These are phyloP conservation scores for Candida golubevii DNA, from an alignment of 805 yeast genomes.

Conservation along the genomic window DNA sequence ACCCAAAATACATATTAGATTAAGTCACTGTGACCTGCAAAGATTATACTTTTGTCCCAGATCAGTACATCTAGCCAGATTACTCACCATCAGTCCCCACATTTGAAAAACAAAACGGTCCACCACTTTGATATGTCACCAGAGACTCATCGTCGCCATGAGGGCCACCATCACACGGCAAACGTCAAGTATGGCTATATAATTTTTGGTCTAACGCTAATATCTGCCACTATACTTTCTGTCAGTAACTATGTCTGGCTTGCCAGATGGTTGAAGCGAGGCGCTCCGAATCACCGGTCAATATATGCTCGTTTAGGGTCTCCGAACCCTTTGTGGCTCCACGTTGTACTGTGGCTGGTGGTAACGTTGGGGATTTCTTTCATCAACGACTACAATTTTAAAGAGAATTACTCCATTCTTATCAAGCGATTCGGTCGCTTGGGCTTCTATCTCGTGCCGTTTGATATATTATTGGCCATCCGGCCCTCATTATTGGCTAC, in stretches of 20 bases:
- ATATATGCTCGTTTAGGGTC: slow-evolving; percentile 24
- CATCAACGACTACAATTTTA: slow-evolving; percentile 30
- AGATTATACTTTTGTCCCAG: too few relatives aligned
- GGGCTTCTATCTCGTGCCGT: slow-evolving; percentile 53
- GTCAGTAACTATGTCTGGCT: slow-evolving; percentile 29
- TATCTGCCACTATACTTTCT: slow-evolving; percentile 36
- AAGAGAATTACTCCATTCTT: slow-evolving; percentile 30
- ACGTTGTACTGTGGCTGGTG: slow-evolving; percentile 32
- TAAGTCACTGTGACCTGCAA: too few relatives aligned
- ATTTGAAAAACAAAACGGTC: too few relatives aligned
- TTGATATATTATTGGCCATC: slow-evolving; percentile 51
- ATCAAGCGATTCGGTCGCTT: slow-evolving; percentile 60
- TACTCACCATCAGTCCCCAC: too few relatives aligned
- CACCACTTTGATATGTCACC: too few relatives aligned
- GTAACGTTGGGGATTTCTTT: slow-evolving; percentile 26
- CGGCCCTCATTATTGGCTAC: slow-evolving; percentile 49
- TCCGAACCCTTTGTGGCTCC: slow-evolving; percentile 28
- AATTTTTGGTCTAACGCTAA: slow-evolving; percentile 38
- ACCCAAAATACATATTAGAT: too few relatives aligned
- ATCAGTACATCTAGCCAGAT: too few relatives aligned
- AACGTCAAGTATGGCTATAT: slow-evolving; percentile 61
- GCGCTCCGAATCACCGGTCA: slow-evolving; percentile 25
- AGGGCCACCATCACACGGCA: slow-evolving; percentile 45
- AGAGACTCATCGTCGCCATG: slow-evolving; percentile 39
- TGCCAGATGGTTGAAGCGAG: slow-evolving; percentile 34